These are phyloP conservation scores for Tilletia horrida DNA, from an alignment of 1,284 basidiomycete genomes.

Conservation along the genomic window DNA sequence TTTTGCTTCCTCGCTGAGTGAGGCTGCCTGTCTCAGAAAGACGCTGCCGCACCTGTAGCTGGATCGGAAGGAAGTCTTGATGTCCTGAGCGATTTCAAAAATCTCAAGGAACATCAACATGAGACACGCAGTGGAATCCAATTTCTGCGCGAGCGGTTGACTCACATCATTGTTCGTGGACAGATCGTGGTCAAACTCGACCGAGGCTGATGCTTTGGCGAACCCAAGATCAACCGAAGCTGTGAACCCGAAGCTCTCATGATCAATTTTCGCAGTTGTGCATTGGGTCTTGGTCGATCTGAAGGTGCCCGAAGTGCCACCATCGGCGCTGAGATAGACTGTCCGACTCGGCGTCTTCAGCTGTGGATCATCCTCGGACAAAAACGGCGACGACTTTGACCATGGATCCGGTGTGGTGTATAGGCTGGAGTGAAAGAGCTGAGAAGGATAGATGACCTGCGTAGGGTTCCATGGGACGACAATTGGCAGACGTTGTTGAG, in stretches of 20 bases:
- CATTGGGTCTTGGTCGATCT: conserved; percentile 19
- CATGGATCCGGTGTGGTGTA: conserved; percentile 1
- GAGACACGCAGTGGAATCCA: neutral
- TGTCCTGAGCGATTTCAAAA: conserved; percentile 17
- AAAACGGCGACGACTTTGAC: conserved; percentile 15
- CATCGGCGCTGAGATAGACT: conserved; percentile 18
- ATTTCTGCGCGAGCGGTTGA: neutral
- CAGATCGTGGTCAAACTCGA: conserved; percentile 14
- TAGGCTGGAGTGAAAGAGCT: conserved; percentile 14
- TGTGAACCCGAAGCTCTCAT: conserved; percentile 16
- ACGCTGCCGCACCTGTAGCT: conserved; percentile 18
- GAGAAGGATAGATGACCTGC: conserved; percentile 12
- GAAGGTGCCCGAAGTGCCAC: conserved; percentile 15
- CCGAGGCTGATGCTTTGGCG: conserved; percentile 8
- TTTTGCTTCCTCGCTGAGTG: conserved; percentile 3
- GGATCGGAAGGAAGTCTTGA: conserved; percentile 19
- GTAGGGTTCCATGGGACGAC: conserved; percentile 12
- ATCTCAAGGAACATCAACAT: neutral
- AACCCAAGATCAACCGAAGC: conserved; percentile 18
- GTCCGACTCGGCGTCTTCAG: neutral
- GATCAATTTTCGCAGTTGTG: conserved; percentile 13
- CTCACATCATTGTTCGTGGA: conserved; percentile 19
- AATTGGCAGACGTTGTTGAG: conserved; percentile 9
- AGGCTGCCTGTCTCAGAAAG: neutral
- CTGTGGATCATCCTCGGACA: neutral